Conservation (phyloP, 192 early-diverging fungal genomes). For the Backusella westeae region DNA sequence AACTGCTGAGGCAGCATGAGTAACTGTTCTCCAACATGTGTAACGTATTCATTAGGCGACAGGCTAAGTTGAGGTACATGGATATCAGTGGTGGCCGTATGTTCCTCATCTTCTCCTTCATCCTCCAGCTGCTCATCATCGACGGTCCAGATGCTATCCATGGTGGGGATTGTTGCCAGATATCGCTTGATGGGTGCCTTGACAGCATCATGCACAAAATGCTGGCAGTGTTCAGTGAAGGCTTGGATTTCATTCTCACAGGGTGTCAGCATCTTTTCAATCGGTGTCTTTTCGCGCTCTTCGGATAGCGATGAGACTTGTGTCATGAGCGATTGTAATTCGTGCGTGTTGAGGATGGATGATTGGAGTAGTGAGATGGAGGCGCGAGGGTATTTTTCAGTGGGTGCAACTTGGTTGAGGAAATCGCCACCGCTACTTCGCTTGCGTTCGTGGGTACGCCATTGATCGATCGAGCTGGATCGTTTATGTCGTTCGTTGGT, state of each 20-base stretch:
- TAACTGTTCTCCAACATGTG: constrained; percentile 64
- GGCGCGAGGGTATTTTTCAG: constrained; percentile 15
- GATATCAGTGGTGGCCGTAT: constrained; percentile 6
- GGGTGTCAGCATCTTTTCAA: neutral
- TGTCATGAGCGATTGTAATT: neutral
- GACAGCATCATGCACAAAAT: constrained; percentile 21
- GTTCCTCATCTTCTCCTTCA: constrained; percentile 1
- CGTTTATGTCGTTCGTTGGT: neutral
- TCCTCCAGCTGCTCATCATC: constrained; percentile 14
- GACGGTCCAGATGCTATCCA: neutral
- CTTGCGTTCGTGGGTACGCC: neutral
- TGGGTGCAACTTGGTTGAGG: neutral
- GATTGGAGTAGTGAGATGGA: constrained; percentile 23
- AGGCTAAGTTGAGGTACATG: constrained; percentile 49
- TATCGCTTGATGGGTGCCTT: constrained; percentile 11
- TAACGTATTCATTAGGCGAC: constrained; percentile 66
- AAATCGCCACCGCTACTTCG: neutral
- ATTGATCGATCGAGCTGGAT: neutral
- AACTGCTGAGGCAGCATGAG: constrained; percentile 68
- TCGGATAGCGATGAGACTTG: neutral
- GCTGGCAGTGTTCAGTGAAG: constrained; percentile 13
- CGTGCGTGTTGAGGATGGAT: constrained; percentile 17
- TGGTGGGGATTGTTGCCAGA: neutral
- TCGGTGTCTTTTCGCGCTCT: neutral
- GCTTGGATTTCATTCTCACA: neutral